Evolutionary conservation across 2,329 filamentous ascomycete species (phyloP), one percentile per base, ranked within the genome.

Genomic region (Didymellaceae sp.): DNA sequence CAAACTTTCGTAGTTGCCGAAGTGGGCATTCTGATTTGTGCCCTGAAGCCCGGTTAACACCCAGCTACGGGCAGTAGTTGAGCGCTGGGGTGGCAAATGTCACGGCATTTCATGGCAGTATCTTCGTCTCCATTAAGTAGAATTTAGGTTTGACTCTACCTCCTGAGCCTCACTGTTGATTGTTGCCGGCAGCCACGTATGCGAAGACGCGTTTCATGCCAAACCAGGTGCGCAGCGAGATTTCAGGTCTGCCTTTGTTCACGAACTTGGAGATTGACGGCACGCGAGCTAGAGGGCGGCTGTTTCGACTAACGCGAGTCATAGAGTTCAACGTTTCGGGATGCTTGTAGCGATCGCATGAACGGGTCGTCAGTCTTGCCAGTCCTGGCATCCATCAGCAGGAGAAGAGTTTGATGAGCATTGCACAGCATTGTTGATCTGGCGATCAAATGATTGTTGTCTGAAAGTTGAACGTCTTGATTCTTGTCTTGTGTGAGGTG

Each of bases 261-360:
- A 24, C 20, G 17, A 34, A 30, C 11, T 4, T 51, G 30, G 42
- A 46, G 48, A 52, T 46, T 52, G 48, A 43, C 37, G 48, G 48
- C 48, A 52, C 48, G 32, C 37, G 37, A 52, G 48, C 37, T 42
- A 22, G 35, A 43, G 42, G 21, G 42, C 48, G 48, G 48, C 48
- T 52, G 48, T 52, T 52, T 52, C 48, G 26, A 52, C 48, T 52
- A 52, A 46, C 25, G 26, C 25, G 48, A 11, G 42, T 38, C 48
- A n/a, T 8, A 33, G 48, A 37, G 42, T 25, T 11, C 21, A 32
- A 43, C 38, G 48, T 52, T 52, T 52, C 48, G 33, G 42, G 31
- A 52, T 52, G 48, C 48, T 33, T 52, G 48, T 24, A 52, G 48
- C 48, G 42, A 52, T 51, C 48, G 13, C 26, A 18, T 26, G 13